These are phyloP conservation scores for Solanum neorickii DNA, from an alignment of 257 asterid species.

Conservation along the genomic window DNA sequence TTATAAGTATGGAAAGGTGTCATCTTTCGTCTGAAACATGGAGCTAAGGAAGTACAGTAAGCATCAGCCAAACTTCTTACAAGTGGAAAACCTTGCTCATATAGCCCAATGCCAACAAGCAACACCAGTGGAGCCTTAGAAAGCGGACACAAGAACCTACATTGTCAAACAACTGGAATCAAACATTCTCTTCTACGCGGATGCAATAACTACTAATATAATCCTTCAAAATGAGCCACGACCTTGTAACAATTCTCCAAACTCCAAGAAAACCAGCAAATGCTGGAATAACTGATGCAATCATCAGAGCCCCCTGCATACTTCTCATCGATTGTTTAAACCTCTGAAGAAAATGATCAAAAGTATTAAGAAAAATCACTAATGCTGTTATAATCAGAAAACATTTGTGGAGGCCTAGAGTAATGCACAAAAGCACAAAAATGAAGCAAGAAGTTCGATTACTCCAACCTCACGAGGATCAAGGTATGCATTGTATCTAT, in stretches of 20 bases:
- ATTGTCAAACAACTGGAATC: constrained; percentile 1
- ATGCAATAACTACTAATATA: neutral
- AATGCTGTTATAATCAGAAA: neutral
- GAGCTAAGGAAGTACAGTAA: neutral
- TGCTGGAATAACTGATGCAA: constrained; percentile 67
- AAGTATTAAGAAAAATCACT: neutral
- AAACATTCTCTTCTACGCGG: neutral
- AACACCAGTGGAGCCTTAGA: constrained; percentile 72
- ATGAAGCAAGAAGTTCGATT: neutral
- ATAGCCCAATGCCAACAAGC: constrained; percentile 86
- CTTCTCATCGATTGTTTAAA: constrained; percentile 64
- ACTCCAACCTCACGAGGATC: constrained; percentile 49
- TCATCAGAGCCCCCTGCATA: constrained; percentile 84
- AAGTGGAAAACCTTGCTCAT: constrained; percentile 74
- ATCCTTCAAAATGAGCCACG: neutral
- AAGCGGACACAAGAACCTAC: constrained; percentile 77
- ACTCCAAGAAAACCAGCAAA: constrained; percentile 70
- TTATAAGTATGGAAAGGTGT: neutral
- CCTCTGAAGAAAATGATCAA: constrained; percentile 35
- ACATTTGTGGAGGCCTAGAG: neutral
- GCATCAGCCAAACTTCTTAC: constrained; percentile 22
- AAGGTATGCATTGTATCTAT: constrained; percentile 27
- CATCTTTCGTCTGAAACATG: neutral
- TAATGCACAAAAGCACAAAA: neutral
- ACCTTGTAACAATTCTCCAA: constrained; percentile 89